Percentiles rank a stretch among this genome's conserved stretches.
These are phyloP conservation scores for Acanthamoeba triangularis DNA, from an alignment of 208 protist genomes.

Conservation along the genomic window DNA sequence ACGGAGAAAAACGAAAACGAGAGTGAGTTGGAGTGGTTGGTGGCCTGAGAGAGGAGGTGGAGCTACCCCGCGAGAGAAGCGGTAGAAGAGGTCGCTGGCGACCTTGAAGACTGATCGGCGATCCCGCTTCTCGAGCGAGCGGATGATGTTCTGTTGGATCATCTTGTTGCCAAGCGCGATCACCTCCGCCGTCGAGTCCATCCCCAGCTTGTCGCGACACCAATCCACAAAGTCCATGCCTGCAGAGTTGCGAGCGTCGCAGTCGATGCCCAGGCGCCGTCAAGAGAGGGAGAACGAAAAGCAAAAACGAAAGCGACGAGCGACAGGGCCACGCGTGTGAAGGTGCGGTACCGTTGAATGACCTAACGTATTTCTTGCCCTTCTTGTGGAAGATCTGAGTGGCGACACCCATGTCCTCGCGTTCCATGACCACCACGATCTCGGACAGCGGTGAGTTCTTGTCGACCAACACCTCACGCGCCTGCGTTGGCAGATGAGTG, in stretches of 20 bases:
- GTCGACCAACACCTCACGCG: background rate
- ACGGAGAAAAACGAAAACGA: background rate
- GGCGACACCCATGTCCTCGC: background rate
- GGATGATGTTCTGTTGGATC: constrained; percentile 6
- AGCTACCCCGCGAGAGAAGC: background rate
- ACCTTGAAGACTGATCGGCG: background rate
- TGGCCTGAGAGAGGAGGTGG: background rate
- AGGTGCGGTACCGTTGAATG: constrained; percentile 23
- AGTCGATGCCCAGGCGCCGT: background rate
- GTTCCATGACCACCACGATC: constrained; percentile 38
- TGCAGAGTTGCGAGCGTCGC: background rate
- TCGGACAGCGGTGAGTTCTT: constrained; percentile 37
- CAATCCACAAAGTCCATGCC: constrained; percentile 31
- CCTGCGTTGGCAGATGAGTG: background rate
- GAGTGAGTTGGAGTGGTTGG: background rate
- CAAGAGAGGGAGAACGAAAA: background rate
- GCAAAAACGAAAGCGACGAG: background rate
- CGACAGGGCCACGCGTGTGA: background rate
- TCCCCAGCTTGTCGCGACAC: constrained; percentile 27
- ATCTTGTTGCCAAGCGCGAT: background rate
- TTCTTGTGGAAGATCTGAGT: constrained; percentile 43
- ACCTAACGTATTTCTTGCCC: constrained; percentile 15
- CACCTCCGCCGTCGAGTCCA: background rate
- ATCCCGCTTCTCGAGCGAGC: constrained; percentile 26
- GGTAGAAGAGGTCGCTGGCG: constrained; percentile 32